Evolutionary conservation across 352 stramenopile species (phyloP), one percentile per base, ranked within the genome.

Genomic region (Phytopythium oedochilum): DNA sequence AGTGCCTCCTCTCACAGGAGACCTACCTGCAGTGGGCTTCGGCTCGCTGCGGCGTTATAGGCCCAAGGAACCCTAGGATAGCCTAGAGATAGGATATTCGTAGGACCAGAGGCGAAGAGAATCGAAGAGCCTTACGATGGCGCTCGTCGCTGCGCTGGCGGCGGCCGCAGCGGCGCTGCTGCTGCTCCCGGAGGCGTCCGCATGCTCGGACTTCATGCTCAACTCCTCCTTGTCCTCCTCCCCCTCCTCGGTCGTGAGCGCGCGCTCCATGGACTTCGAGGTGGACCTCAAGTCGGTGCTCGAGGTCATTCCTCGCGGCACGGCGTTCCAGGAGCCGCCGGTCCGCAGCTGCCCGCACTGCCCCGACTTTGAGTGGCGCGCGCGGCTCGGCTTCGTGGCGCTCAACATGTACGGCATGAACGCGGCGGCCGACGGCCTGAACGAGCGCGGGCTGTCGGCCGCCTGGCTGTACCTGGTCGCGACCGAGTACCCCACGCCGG

Each of bases 201-300:
- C 47, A 0, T 90, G 80, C 64, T 87, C 68, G 4, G 80, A 90
- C 59, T 87, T 90, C 53, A 44, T 77, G 11, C 60, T 87, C 18
- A 83, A 86, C 44, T 28, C 57, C 29, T 59, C 57, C 10, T 52
- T 23, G 31, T 58, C 57, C 1, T n/a, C n/a, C 44, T 28, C 57
- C 29, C 57, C 57, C 10, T 52, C 28, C 26, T 58, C 57, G 1
- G 71, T 84, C 52, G 38, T 86, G 32, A 83, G 66, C 25, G 75
- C 62, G 5, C 73, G 75, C 22, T 68, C 75, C 28, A 86, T 86
- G 75, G 75, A 86, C 58, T 86, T 84, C 53, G 58, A 70, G 32
- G 59, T 70, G 8, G 75, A 86, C 53, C 59, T 86, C 9, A 46
- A 64, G 45, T 73, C 59, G 29, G 47, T 67, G 15, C 46, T 84